Base-by-base conservation (phyloP, 1,284 basidiomycete species). In the Exobasidium rhododendri region DNA sequence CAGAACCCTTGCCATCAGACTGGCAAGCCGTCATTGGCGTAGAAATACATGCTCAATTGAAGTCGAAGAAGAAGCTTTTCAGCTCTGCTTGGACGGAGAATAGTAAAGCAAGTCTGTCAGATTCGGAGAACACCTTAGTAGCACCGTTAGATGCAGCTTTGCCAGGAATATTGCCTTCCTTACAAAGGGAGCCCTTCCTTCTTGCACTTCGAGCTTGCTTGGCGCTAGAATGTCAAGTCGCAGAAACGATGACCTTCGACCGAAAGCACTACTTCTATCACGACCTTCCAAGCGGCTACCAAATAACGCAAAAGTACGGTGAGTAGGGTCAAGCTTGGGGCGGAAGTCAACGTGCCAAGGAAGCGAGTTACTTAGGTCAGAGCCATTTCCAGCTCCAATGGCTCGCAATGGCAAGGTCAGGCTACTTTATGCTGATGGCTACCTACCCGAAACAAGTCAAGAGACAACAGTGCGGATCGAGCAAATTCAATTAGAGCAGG, bases 211-310 rank as follows among this genome's bases (percentile, higher is more conserved):
- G 90, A 17, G 89, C 92, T 0, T 89, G 93, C 0, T 74, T 94
- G 0, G 93, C 94, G 0, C 24, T 55, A 26, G 29, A 44, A 4
- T 55, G 52, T 17, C 20, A 35, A 4, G 83, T 98, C 31, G 82
- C 87, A 35, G 88, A 90, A 49, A 69, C 85, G 0, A 84, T 97
- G 7, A 46, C 1, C 4, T 79, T 77, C 40, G 94, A 99, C 81
- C 84, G 94, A 70, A 99, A 99, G 79, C 94, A 98, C 80, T 99
- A 98, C 80, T 97, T 97, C 81, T 98, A 99, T 78, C 86, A 91
- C 1, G 94, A 98, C 81, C 85, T 97, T 31, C 92, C 96, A 0
- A 84, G 89, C 2, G 94, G 94, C 0, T 98, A 94, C 81, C 96
- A 99, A 81, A 94, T 97, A 67, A 97, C 94, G 0, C 94, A 97